Base-by-base conservation (phyloP, 306 rosid species). In the Pyrus betulifolia region DNA sequence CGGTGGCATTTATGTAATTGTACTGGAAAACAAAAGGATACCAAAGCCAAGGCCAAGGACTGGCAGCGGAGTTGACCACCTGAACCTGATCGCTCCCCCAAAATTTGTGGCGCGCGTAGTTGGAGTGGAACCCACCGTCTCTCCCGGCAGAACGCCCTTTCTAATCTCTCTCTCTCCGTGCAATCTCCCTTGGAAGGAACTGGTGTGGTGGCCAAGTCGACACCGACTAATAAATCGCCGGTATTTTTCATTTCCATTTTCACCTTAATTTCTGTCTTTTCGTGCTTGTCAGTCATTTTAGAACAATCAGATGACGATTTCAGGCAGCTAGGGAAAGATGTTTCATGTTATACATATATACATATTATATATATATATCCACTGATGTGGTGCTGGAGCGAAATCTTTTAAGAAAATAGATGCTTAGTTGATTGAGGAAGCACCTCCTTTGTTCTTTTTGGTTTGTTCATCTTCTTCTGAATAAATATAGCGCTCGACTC, bases 261-360 rank as follows among this genome's bases (percentile, higher is more conserved):
- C 45, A 17, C 44, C 13, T 12, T 46, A 46, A 46, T 18, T 65
- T 33, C 45, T 8, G 18, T 30, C n/a, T 4, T 27, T 27, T 61
- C 22, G 4, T 61, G 33, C 19, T 27, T 2, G 4, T 12, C 15
- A 27, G n/a, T 0, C 31, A 58, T 13, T 7, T 1, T 2, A 13
- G 14, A n/a, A 22, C 25, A 22, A 22, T 22, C 28, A 5, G 35
- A 15, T 61, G 33, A 4, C 93, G 25, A 88, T 67, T 58, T 9
- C 58, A 52, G 66, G 66, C 11, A 14, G 38, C 8, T 7, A 38
- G 42, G 42, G 10, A 38, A 7, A 38, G 42, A 38, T 7, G 42
- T 7, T 38, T 38, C 2, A 1, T 38, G 42, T 38, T 7, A 0
- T 7, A 38, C 10, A 38, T 38, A 7, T 7, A 6, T 38, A 38